Conservation (phyloP, 805 yeast species). For the Saccharomycopsis sp. region DNA sequence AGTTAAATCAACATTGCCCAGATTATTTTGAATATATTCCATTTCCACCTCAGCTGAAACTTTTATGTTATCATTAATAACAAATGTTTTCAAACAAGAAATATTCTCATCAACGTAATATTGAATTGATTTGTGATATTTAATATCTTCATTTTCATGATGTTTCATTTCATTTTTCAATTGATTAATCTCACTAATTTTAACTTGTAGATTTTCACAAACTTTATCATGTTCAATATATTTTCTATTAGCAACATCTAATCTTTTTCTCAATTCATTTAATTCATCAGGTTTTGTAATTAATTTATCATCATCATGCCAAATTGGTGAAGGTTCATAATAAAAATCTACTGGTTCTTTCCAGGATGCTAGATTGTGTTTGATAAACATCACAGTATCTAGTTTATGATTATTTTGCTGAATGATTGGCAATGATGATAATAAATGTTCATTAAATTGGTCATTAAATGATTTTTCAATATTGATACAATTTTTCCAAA, state of each 20-base stretch:
- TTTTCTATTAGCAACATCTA: slow-evolving; percentile 32
- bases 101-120: slow-evolving; percentile 27
- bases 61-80: slow-evolving; percentile 62
- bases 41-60: slow-evolving; percentile 77
- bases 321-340: slow-evolving; percentile 80
- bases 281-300: slow-evolving; percentile 48
- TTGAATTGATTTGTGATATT: slow-evolving; percentile 20
- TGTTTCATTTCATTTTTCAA: slow-evolving; percentile 29
- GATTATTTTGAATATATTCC: slow-evolving; percentile 80
- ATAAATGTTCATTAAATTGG: slow-evolving; percentile 32
- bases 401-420: slow-evolving; percentile 60
- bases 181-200: slow-evolving; percentile 21
- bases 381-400: slow-evolving; percentile 85
- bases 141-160: slow-evolving; percentile 35
- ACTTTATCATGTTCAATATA: slow-evolving; percentile 23
- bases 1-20: slow-evolving; percentile 63
- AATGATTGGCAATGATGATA: slow-evolving; percentile 43
- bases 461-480: slow-evolving; percentile 50
- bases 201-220: slow-evolving; percentile 18
- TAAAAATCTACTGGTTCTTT: slow-evolving; percentile 77
- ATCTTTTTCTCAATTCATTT: slow-evolving; percentile 40
- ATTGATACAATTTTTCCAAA: slow-evolving; percentile 50
- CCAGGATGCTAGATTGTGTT: slow-evolving; percentile 75
- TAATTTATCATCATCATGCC: slow-evolving; percentile 92
- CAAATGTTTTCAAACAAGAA: slow-evolving; percentile 45